Evolutionary conservation across 2,329 filamentous ascomycete species (phyloP), one percentile per base, ranked within the genome.

Genomic region (Elsinoe fawcettii): DNA sequence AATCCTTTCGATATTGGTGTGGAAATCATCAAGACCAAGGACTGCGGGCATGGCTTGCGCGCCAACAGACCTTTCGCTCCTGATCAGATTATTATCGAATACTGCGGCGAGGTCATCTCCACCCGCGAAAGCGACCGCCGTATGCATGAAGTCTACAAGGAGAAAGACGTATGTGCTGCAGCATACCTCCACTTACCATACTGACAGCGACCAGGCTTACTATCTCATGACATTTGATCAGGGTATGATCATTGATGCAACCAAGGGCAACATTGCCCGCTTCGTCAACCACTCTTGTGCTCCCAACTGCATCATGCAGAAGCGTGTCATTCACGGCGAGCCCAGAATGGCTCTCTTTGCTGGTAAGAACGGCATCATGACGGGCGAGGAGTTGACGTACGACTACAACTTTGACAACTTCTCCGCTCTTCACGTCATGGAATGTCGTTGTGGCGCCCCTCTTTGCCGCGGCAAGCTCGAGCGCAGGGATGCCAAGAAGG

Each of bases 221-320:
- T 99, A 99, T 71, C 78, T 99, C 51, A 99, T 99, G 93, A 90
- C 90, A 57, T 96, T 97, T 69, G 91, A 97, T 68, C 90, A 96
- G 71, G 93, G 95, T 71, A 93, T 97, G 84, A 95, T 97, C 66
- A 95, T 99, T 63, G 93, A 99, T 74, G 93, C 92, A 32, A 96
- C 91, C 25, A 90, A 89, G 57, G 93, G 93, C 66, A 95, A 89
- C 63, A 95, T 97, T 72, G 92, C 93, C 66, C 87, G 93, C 57
- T 99, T 99, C 71, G 91, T 99, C 70, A 99, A 99, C 69, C 93
- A 99, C 71, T 96, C 90, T 16, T 99, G 93, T 73, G 86, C 88
- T 58, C 93, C 93, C 2, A 99, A 99, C 69, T 97, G 92, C 73
- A 64, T 64, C 44, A 97, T 99, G 91, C 90, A 95, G 66, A 97